phyloP scores from a whole-genome alignment of 345 rosid genomes.

The Syzygium grande region DNA sequence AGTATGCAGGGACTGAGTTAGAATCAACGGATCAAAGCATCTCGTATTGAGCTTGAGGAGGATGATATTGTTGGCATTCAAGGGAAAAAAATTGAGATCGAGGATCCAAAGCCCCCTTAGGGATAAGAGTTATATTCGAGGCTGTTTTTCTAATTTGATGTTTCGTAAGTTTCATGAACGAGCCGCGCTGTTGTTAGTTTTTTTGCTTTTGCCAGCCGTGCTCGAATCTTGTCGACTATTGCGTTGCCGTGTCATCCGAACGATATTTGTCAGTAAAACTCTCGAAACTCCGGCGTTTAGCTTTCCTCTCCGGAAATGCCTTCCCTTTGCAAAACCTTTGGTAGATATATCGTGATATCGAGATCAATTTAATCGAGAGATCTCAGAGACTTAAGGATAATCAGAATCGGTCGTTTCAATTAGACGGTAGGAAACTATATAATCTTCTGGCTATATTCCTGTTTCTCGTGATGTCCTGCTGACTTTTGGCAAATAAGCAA shows the following conservation, averaged over 20 bases:
- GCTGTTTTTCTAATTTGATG: background rate
- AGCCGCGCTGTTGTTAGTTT: background rate
- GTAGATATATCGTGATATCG: background rate
- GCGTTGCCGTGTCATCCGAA: background rate
- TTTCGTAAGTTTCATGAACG: background rate
- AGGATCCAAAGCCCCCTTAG: background rate
- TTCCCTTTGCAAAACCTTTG: background rate
- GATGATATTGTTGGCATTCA: background rate
- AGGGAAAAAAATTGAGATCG: background rate
- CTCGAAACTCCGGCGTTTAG: background rate
- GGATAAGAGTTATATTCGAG: background rate
- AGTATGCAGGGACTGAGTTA: background rate
- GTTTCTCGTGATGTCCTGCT: background rate
- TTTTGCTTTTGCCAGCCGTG: background rate
- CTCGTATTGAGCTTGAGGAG: background rate
- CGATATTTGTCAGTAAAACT: background rate
- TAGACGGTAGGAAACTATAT: background rate
- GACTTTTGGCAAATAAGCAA: background rate
- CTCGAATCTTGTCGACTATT: background rate
- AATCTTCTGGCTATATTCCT: background rate
- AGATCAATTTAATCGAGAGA: background rate
- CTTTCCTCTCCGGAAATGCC: background rate
- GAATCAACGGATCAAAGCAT: background rate
- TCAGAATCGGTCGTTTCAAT: background rate
- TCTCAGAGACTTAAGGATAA: background rate